Conservation (phyloP, 306 rosid species). For the Trifolium pratense region DNA sequence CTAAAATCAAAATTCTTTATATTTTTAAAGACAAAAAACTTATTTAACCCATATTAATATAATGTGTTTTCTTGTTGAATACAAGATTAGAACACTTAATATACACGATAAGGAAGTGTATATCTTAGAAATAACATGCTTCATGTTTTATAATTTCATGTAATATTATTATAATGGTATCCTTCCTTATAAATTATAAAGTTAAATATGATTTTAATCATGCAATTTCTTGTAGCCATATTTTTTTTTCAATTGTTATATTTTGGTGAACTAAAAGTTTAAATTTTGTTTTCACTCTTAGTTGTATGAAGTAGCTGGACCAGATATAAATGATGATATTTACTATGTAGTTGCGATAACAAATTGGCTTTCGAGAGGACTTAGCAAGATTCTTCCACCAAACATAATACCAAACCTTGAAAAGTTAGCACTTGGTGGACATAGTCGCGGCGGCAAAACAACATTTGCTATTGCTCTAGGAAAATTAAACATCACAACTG, state of each 20-base stretch:
- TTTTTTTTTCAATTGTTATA: too few relatives aligned
- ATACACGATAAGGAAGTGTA: too few relatives aligned
- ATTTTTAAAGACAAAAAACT: too few relatives aligned
- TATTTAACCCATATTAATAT: conserved; percentile 2
- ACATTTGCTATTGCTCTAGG: conserved; percentile 73
- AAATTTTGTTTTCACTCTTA: conserved; percentile 35
- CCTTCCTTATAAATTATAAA: too few relatives aligned
- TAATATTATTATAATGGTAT: too few relatives aligned
- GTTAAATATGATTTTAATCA: not conserved
- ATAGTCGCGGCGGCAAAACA: conserved; percentile 88
- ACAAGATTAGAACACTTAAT: conserved; percentile 46
- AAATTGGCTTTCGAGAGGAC: conserved; percentile 73
- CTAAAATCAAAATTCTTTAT: too few relatives aligned
- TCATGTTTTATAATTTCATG: too few relatives aligned
- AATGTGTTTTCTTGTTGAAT: too few relatives aligned
- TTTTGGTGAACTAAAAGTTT: not conserved
- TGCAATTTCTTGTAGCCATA: not conserved
- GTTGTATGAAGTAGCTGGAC: conserved; percentile 70
- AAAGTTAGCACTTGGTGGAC: conserved; percentile 75
- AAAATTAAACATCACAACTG: conserved; percentile 45
- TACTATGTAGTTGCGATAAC: conserved; percentile 61
- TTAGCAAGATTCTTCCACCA: conserved; percentile 56
- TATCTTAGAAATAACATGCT: not conserved
- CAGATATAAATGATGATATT: conserved; percentile 66
- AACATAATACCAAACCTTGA: conserved; percentile 54